phyloP scores from a whole-genome alignment of 768 basidiomycete genomes.

The Gymnopilus dilepis region DNA sequence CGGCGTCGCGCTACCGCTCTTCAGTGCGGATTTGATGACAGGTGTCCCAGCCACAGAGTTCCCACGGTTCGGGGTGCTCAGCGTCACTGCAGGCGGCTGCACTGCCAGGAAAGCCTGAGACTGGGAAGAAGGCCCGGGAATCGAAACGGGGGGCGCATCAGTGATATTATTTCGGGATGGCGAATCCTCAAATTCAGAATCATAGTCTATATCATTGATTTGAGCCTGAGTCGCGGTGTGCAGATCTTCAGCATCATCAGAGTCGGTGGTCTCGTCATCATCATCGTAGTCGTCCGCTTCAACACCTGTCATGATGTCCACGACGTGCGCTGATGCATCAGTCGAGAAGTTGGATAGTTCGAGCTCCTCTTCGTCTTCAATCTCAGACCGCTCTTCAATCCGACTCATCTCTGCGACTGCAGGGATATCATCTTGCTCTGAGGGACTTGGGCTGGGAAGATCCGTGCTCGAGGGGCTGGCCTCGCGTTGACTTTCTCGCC shows the following conservation, averaged over 20 bases:
- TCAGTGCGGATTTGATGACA: slow-evolving; percentile 48
- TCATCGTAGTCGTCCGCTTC: slow-evolving; percentile 43
- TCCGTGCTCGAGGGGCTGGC: background rate
- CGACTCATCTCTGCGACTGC: slow-evolving; percentile 47
- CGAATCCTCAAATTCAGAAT: slow-evolving; percentile 44
- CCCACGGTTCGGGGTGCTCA: slow-evolving; percentile 34
- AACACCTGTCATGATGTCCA: slow-evolving; percentile 56
- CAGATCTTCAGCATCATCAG: slow-evolving; percentile 50
- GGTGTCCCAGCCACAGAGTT: slow-evolving; percentile 35
- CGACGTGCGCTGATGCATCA: slow-evolving; percentile 62
- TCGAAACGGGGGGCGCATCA: slow-evolving; percentile 10
- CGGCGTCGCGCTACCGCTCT: slow-evolving; percentile 54
- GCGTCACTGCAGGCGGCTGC: slow-evolving; percentile 21
- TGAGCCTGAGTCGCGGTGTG: slow-evolving; percentile 35
- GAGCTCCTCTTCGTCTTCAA: slow-evolving; percentile 70
- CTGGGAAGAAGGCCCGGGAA: slow-evolving; percentile 2
- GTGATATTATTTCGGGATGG: slow-evolving; percentile 25
- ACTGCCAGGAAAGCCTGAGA: slow-evolving; percentile 21
- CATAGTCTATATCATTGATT: slow-evolving; percentile 43
- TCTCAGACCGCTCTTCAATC: slow-evolving; percentile 53
- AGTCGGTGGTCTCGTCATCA: slow-evolving; percentile 55
- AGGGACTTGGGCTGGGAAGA: background rate
- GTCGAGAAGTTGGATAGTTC: slow-evolving; percentile 76
- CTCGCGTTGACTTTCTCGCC: slow-evolving; percentile 31
- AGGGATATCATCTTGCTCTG: slow-evolving; percentile 5